Conservation (phyloP, 129 eudicot species). For the Kitagawia praeruptora region DNA sequence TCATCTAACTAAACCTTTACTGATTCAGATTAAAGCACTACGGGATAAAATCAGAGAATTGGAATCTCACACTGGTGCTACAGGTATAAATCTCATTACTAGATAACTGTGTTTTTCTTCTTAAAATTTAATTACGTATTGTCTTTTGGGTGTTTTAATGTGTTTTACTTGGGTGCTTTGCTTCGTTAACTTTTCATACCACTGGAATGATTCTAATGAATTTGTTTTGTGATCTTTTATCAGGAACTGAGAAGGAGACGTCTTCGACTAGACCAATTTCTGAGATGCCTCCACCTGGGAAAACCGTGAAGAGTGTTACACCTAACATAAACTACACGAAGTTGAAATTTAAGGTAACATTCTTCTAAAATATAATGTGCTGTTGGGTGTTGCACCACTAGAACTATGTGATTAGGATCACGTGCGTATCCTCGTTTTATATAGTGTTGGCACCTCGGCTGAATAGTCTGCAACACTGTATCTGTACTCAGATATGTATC, state of each 20-base stretch:
- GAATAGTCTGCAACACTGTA: neutral
- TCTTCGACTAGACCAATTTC: constrained; percentile 21
- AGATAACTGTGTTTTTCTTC: neutral
- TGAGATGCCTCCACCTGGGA: constrained; percentile 27
- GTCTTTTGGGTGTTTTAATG: neutral
- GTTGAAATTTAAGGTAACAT: constrained; percentile 66
- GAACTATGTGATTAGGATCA: neutral
- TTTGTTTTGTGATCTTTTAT: constrained; percentile 2
- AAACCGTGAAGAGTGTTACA: constrained; percentile 38
- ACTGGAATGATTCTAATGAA: neutral
- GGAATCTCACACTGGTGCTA: constrained; percentile 35
- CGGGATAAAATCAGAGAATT: constrained; percentile 52
- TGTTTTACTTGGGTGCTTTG: neutral
- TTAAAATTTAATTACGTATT: neutral
- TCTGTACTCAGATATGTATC: neutral
- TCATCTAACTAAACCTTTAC: neutral
- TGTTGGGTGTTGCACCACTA: neutral
- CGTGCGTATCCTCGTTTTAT: neutral
- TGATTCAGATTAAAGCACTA: constrained; percentile 44
- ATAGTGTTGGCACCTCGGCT: neutral
- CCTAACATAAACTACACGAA: constrained; percentile 73
- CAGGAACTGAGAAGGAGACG: constrained; percentile 30
- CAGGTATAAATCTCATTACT: constrained; percentile 26
- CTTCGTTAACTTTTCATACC: neutral
- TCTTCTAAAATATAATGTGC: neutral